phyloP scores from a whole-genome alignment of 2,329 filamentous ascomycete species.

The Ploettnerulaceae sp. region DNA sequence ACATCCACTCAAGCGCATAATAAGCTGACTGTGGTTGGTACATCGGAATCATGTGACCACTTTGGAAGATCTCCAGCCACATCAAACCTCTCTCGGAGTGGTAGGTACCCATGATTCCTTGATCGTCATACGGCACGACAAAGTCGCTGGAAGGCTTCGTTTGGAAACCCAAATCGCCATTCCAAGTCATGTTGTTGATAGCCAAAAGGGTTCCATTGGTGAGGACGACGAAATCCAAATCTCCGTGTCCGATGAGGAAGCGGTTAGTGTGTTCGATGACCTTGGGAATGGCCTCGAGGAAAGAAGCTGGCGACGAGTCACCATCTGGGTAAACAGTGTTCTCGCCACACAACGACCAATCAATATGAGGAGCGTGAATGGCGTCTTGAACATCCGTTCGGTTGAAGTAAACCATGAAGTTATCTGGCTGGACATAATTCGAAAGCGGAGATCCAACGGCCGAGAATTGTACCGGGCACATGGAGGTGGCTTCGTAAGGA shows the following conservation, averaged over 20 bases:
- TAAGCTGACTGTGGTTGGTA: too few species aligned
- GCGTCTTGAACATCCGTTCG: slow-evolving; percentile 55
- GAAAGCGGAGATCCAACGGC: slow-evolving; percentile 65
- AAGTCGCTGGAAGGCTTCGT: slow-evolving; percentile 36
- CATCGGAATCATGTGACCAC: too few species aligned
- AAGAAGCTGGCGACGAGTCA: slow-evolving; percentile 48
- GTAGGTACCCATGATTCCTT: slow-evolving; percentile 62
- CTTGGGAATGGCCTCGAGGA: slow-evolving; percentile 58
- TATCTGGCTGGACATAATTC: slow-evolving; percentile 57
- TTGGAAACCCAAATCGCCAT: slow-evolving; percentile 54
- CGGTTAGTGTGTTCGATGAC: slow-evolving; percentile 70
- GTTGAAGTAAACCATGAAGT: slow-evolving; percentile 59
- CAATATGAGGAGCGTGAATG: slow-evolving; percentile 65
- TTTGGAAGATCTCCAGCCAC: slow-evolving; percentile 56
- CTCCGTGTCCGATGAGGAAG: slow-evolving; percentile 69
- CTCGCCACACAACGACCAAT: slow-evolving; percentile 56
- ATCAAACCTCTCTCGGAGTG: slow-evolving; percentile 75
- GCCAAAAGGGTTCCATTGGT: slow-evolving; percentile 54
- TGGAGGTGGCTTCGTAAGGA: slow-evolving; percentile 67
- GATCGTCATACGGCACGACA: slow-evolving; percentile 21
- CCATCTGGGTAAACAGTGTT: slow-evolving; percentile 42
- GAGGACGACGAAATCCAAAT: slow-evolving; percentile 50
- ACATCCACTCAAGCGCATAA: too few species aligned
- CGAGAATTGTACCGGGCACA: slow-evolving; percentile 67
- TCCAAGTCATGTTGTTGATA: slow-evolving; percentile 68